Evolutionary conservation across 2,329 filamentous ascomycete genomes (phyloP), one percentile per base, ranked within the genome.

Genomic region (Emergomyces pasteurianus): DNA sequence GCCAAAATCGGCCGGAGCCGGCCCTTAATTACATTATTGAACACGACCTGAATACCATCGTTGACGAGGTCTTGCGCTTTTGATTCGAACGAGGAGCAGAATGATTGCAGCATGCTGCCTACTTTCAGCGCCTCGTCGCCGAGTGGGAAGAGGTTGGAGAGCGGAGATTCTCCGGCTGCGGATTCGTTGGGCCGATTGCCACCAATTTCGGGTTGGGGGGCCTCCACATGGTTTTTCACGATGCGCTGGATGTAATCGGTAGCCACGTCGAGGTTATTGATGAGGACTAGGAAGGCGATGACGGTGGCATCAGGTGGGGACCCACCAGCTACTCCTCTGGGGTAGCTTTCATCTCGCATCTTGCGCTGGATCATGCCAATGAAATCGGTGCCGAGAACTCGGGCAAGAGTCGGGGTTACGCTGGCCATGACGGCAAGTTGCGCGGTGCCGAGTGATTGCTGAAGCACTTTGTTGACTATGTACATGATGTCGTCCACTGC

Each of bases 401-500:
- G 84, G 21, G 87, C 84, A 5, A 97, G 80, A 0, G 86, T 88
- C 1, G 91, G 88, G 31, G 96, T 77, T 7, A 95, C 88, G 61
- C 84, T 89, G 49, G 84, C 84, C 26, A 95, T 83, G 3, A 96
- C 86, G 21, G 86, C 81, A 66, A 86, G 81, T 71, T 96, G 92
- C 1, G 89, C 90, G 0, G 95, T 97, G 0, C 89, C 87, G 26
- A 97, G 79, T 0, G 90, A 89, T 65, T 92, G 87, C 65, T 95
- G 88, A 8, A 97, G 80, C 40, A 97, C 88, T 58, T 92, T 87
- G 71, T 95, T 95, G 71, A 96, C 89, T 67, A 99, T 96, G 75
- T 97, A 99, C 92, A 99, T 97, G 70, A 97, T 91, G 76, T 96
- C 94, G 77, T 99, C 94, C 9, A 99, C 92, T 0, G 92, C 92